phyloP scores from a whole-genome alignment of 192 early-diverging fungal genomes.

The Backusella australiensis region DNA sequence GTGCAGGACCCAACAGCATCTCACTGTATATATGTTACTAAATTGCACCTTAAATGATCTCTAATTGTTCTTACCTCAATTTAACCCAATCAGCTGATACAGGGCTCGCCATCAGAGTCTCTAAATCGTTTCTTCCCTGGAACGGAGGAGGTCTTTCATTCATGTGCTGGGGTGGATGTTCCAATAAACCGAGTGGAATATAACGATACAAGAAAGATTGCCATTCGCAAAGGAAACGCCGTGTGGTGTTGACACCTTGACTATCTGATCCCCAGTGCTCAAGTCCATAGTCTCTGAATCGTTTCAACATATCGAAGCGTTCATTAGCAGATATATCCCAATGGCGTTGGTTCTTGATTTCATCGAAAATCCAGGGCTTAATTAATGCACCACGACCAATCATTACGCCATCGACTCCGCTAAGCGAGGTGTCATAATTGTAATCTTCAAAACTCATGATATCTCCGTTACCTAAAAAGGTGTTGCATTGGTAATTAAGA shows the following conservation, averaged over 20 bases:
- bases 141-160: constrained; percentile 89
- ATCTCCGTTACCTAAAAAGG: constrained; percentile 67
- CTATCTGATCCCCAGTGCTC: constrained; percentile 96
- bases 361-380: constrained; percentile 97
- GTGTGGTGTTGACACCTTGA: constrained; percentile 77
- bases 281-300: constrained; percentile 82
- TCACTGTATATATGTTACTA: constrained; percentile 48
- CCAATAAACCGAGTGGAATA: constrained; percentile 90
- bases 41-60: not conserved
- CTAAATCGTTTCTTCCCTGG: constrained; percentile 84
- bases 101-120: constrained; percentile 90
- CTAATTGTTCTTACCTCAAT: constrained; percentile 45
- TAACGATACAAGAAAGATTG: constrained; percentile 75
- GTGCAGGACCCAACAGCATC: constrained; percentile 86
- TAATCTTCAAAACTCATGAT: constrained; percentile 84
- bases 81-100: constrained; percentile 88
- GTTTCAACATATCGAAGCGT: constrained; percentile 86
- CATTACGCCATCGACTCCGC: constrained; percentile 83
- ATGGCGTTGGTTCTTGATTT: constrained; percentile 81
- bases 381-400: constrained; percentile 82
- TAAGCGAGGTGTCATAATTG: constrained; percentile 60
- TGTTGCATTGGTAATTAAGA: not conserved
- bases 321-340: constrained; percentile 92
- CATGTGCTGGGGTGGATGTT: constrained; percentile 88
- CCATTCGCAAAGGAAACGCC: constrained; percentile 82